Base-by-base conservation (phyloP, 768 basidiomycete species). In the Austroboletus eburneus region DNA sequence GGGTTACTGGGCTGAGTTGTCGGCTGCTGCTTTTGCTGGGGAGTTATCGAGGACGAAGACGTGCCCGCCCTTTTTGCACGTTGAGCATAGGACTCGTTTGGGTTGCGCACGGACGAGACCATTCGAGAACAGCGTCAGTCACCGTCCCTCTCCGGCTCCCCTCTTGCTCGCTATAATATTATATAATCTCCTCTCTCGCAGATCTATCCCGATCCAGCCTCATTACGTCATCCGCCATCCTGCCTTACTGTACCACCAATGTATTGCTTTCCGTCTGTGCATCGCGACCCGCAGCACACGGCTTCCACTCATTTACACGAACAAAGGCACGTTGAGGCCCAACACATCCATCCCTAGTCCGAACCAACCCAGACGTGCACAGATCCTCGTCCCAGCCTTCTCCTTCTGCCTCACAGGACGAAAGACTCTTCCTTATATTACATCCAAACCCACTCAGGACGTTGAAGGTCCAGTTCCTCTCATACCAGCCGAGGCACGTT, bases 401-500 rank as follows among this genome's bases (percentile, higher is more conserved):
- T 45, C 38, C 43, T 45, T 48, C 52, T 44, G 52, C 63, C 60
- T 48, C 57, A 69, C 69, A 65, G 66, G 69, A 74, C 57, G 55
- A 44, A 62, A 72, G 70, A 72, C 71, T 70, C 73, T 75, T 74
- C 72, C 71, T 73, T 72, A 72, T 67, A 75, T 68, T 73, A 72
- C 71, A 61, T 67, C 63, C 63, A 62, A 51, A 59, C 54, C 52
- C 52, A 52, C 64, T 63, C 5, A 75, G 79, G 76, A 81, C 77
- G 77, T 82, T 81, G 77, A 80, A 81, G 77, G 77, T 79, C 80
- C 76, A 69, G 71, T 61, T 73, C 69, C 73, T 70, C 69, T 73
- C 70, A 66, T 63, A 61, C 66, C 72, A 73, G 75, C 76, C 74
- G 80, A 76, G 81, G 82, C 82, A 72, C 83, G 83, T 85, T 85